phyloP scores from a whole-genome alignment of 371 early-diverging fungal species.

The Phascolomyces articulosus region DNA sequence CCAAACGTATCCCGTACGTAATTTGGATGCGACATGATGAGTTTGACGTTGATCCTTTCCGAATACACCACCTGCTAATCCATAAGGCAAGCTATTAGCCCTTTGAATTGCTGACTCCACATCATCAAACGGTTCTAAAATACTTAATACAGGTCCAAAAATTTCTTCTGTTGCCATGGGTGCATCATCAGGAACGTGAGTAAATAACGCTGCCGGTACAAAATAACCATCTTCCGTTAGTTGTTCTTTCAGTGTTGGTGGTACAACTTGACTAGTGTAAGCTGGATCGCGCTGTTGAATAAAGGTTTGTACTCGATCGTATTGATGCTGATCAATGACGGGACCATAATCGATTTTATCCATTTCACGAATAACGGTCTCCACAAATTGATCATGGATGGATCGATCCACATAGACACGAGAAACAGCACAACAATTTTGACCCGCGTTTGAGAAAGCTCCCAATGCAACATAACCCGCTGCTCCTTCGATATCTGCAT shows the following conservation, averaged over 20 bases:
- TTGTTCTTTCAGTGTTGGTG: neutral
- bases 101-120: slow-evolving; percentile 69
- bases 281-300: neutral
- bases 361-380: slow-evolving; percentile 53
- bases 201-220: slow-evolving; percentile 71
- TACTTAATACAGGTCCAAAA: slow-evolving; percentile 83
- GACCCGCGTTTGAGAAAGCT: slow-evolving; percentile 81
- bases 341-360: slow-evolving; percentile 63
- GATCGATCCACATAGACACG: slow-evolving; percentile 74
- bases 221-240: slow-evolving; percentile 58
- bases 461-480: slow-evolving; percentile 68
- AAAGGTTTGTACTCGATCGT: slow-evolving; percentile 58
- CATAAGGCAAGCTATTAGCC: slow-evolving; percentile 79
- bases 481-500: slow-evolving; percentile 76
- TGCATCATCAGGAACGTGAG: slow-evolving; percentile 53
- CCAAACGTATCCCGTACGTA: slow-evolving; percentile 47
- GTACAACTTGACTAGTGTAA: neutral
- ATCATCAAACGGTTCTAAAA: slow-evolving; percentile 69
- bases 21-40: slow-evolving; percentile 57
- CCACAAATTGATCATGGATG: slow-evolving; percentile 69
- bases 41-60: slow-evolving; percentile 66
- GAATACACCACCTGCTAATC: slow-evolving; percentile 82
- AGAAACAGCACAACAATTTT: slow-evolving; percentile 88
- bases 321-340: slow-evolving; percentile 75
- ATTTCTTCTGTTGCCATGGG: slow-evolving; percentile 81